A percentile compares a stretch with the other conserved stretches of the same genome.
These are phyloP conservation scores for Kwoniella bestiolae DNA, from an alignment of 768 basidiomycete genomes.

Conservation along the genomic window DNA sequence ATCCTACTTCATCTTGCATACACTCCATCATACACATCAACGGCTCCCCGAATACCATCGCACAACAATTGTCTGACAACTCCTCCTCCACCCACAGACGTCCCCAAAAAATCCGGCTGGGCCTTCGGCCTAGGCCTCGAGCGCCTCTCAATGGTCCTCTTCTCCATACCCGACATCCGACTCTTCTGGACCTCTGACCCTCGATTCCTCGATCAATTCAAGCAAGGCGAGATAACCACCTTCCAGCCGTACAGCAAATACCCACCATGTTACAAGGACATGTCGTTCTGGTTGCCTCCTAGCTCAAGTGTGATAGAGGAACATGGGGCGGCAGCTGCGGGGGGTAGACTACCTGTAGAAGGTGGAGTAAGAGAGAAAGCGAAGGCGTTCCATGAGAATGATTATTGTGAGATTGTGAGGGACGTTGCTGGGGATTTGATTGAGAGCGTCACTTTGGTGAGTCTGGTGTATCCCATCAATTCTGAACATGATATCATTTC, in stretches of 20 bases:
- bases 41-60: no score
- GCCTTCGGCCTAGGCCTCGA: conserved; percentile 97
- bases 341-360: conserved; percentile 9
- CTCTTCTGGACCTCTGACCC: conserved; percentile 93
- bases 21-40: background rate
- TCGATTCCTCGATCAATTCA: conserved; percentile 87
- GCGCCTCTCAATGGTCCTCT: conserved; percentile 96
- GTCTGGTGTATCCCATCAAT: no score
- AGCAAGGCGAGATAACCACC: conserved; percentile 69
- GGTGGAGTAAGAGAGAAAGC: conserved; percentile 51
- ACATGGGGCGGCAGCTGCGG: conserved; percentile 9
- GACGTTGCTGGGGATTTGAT: conserved; percentile 90
- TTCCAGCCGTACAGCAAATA: conserved; percentile 94
- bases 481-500: no score
- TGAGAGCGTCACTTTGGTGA: conserved; percentile 83
- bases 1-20: background rate
- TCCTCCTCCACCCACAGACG: conserved; percentile 63
- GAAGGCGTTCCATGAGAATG: conserved; percentile 79
- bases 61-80: no score
- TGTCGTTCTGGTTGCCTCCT: conserved; percentile 84
- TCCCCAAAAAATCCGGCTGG: conserved; percentile 83
- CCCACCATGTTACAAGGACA: conserved; percentile 89
- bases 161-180: conserved; percentile 94
- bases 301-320: background rate
- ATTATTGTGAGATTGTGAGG: conserved; percentile 92